Conservation (phyloP, 345 rosid genomes). For the Alliaria petiolata region DNA sequence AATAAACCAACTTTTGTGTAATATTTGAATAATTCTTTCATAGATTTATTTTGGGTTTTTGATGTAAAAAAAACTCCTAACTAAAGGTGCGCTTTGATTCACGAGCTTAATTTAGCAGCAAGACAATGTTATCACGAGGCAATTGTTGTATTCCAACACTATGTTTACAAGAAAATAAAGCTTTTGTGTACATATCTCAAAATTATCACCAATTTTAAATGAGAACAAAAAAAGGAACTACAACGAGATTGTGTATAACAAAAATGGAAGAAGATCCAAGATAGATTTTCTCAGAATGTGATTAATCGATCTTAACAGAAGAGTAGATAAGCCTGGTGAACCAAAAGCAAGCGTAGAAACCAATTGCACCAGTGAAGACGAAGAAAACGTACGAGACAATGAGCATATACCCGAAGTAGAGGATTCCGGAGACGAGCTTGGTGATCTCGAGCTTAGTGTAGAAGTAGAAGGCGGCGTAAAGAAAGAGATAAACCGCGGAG, state of each 20-base stretch:
- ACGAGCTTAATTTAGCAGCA: too few species aligned
- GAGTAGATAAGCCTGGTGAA: conserved; percentile 89
- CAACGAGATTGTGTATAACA: neutral
- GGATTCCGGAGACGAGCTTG: conserved; percentile 64
- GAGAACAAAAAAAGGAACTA: neutral
- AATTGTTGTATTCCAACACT: too few species aligned
- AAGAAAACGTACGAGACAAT: conserved; percentile 75
- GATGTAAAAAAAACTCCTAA: too few species aligned
- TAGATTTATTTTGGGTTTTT: too few species aligned
- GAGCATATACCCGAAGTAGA: conserved; percentile 91
- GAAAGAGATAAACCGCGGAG: conserved; percentile 81
- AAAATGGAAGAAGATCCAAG: neutral
- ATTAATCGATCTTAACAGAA: conserved; percentile 69
- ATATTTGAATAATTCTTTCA: too few species aligned
- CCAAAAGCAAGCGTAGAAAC: conserved; percentile 92
- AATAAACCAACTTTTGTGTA: too few species aligned
- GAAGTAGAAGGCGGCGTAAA: conserved; percentile 85
- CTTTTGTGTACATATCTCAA: neutral
- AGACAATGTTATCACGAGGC: too few species aligned
- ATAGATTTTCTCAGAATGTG: neutral
- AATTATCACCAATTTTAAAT: neutral
- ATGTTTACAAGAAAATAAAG: too few species aligned
- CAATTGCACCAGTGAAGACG: conserved; percentile 73
- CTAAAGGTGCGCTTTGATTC: too few species aligned
- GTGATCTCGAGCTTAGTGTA: conserved; percentile 89